A percentile compares a stretch with the other conserved stretches of the same genome.
Conservation (phyloP, 1,139 yeast genomes). For the Nadsonia starkeyi-henricii region DNA sequence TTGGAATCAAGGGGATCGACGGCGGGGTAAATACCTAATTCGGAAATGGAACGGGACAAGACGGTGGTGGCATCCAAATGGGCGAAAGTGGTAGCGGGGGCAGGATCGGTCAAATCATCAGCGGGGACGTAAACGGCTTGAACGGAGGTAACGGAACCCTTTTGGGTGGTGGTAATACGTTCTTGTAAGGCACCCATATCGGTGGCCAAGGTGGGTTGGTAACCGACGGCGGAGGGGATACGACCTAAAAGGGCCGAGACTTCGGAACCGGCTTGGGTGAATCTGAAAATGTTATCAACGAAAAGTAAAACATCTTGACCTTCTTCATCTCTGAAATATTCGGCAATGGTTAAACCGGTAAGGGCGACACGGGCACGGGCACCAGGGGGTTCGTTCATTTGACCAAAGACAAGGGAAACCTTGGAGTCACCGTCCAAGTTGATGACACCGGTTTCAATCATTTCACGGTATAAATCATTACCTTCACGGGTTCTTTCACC, state of each 20-base stretch:
- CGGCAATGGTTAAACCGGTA: constrained; percentile 99
- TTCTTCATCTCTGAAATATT: constrained; percentile 99
- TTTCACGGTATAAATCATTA: constrained; percentile 99
- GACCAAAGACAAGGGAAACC: constrained; percentile 99
- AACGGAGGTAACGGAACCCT: constrained; percentile 99
- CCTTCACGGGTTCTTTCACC: constrained; percentile 99
- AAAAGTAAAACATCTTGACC: constrained; percentile 99
- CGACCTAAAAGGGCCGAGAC: constrained; percentile 99
- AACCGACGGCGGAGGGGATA: constrained; percentile 99
- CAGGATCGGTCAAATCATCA: constrained; percentile 99
- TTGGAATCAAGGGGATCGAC: constrained; percentile 99
- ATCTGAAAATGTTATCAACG: constrained; percentile 99
- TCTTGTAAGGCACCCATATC: constrained; percentile 99
- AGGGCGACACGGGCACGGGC: constrained; percentile 99
- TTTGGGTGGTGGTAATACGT: constrained; percentile 98
- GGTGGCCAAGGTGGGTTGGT: constrained; percentile 99
- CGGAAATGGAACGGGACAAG: constrained; percentile 98
- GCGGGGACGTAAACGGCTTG: constrained; percentile 99
- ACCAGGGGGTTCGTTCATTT: constrained; percentile 99
- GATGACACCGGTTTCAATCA: constrained; percentile 99
- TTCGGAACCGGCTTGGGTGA: constrained; percentile 99
- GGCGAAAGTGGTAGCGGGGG: constrained; percentile 99
- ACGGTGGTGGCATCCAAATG: constrained; percentile 99
- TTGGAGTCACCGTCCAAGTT: constrained; percentile 98
- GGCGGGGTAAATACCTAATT: constrained; percentile 99